Evolutionary conservation across 2,329 filamentous ascomycete species (phyloP).

Genomic region (Neurospora sp.): DNA sequence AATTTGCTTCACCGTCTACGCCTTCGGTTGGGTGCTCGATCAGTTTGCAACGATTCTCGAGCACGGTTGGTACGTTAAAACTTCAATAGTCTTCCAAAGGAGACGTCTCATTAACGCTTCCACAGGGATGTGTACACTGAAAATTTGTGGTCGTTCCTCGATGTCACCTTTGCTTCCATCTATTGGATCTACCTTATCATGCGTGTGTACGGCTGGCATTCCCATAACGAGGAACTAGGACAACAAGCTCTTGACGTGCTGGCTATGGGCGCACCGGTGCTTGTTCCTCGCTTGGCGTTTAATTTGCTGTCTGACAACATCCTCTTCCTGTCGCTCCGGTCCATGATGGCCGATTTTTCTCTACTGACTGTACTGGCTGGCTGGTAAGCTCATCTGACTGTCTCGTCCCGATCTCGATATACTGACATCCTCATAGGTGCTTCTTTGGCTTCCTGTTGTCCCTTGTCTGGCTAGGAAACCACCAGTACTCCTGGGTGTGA

Average conservation of each 20-base stretch:
- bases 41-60: conserved; percentile 69
- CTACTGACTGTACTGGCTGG: conserved; percentile 63
- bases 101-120: conserved; percentile 20
- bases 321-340: conserved; percentile 68
- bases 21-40: conserved; percentile 69
- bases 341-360: conserved; percentile 83
- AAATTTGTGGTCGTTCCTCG: conserved; percentile 81
- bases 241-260: conserved; percentile 69
- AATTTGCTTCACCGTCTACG: conserved; percentile 60
- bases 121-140: conserved; percentile 74
- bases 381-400: conserved; percentile 36
- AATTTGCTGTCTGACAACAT: conserved; percentile 77
- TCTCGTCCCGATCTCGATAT: conserved; percentile 5
- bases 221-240: conserved; percentile 35
- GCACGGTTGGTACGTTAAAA: conserved; percentile 49
- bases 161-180: conserved; percentile 66
- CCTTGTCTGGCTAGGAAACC: conserved; percentile 67
- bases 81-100: not conserved
- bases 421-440: conserved; percentile 33
- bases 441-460: conserved; percentile 75
- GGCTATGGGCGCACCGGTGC: conserved; percentile 67
- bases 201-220: conserved; percentile 54
- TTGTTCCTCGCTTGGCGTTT: conserved; percentile 72
- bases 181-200: conserved; percentile 60
- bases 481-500: conserved; percentile 47